Percentiles rank a stretch among this genome's conserved stretches.
phyloP scores from a whole-genome alignment of 2,329 filamentous ascomycete species.

The Microdochium nivale region DNA sequence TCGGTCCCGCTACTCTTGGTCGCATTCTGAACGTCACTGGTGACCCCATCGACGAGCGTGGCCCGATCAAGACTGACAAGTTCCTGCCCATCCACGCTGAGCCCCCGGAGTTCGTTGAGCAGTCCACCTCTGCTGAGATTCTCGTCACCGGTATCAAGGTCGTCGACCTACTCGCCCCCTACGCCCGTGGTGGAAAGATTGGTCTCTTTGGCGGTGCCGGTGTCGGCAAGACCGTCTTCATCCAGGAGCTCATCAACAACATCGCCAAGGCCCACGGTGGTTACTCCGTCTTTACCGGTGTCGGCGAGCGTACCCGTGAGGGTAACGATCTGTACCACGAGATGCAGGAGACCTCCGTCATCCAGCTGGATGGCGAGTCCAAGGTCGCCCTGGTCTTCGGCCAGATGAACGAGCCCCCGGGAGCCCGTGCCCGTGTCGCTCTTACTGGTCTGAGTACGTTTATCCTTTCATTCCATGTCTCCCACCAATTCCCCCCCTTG shows the following conservation, averaged over 20 bases:
- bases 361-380: conserved; percentile 97
- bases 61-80: conserved; percentile 91
- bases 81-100: conserved; percentile 88
- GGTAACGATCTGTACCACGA: conserved; percentile 99
- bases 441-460: conserved; percentile 65
- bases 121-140: conserved; percentile 94
- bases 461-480: background rate
- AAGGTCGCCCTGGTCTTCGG: conserved; percentile 99
- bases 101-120: conserved; percentile 83
- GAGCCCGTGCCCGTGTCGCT: conserved; percentile 98
- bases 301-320: conserved; percentile 99
- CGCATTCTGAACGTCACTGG: conserved; percentile 99
- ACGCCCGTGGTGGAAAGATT: conserved; percentile 99
- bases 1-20: conserved; percentile 86
- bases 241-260: conserved; percentile 99
- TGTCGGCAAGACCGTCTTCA: conserved; percentile 99
- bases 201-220: conserved; percentile 99
- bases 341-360: conserved; percentile 99
- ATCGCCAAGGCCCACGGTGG: conserved; percentile 99
- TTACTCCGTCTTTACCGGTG: conserved; percentile 99
- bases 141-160: conserved; percentile 99
- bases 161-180: conserved; percentile 96
- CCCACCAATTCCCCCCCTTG: too few species aligned
- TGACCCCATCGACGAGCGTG: conserved; percentile 99
- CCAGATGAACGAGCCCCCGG: conserved; percentile 99